A percentile compares a stretch with the other conserved stretches of the same genome.
Conservation (phyloP, 805 yeast species). For the Sugiyamaella floridensis region DNA sequence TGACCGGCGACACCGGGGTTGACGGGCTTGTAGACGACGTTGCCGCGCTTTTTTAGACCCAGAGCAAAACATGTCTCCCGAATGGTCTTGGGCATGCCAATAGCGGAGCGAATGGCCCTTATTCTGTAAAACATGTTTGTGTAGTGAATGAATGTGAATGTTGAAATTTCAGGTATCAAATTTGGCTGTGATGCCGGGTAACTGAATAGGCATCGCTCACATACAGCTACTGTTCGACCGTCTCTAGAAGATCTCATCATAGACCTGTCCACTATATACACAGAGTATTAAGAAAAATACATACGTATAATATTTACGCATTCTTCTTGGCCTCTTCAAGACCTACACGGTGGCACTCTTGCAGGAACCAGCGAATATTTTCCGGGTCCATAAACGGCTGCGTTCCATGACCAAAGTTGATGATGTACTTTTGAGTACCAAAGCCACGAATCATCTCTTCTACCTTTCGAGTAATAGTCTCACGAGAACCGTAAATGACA, state of each 20-base stretch:
- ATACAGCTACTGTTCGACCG: neutral
- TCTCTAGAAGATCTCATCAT: neutral
- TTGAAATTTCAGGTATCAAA: neutral
- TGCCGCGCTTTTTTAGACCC: conserved; percentile 71
- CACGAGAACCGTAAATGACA: conserved; percentile 82
- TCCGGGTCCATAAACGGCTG: conserved; percentile 97
- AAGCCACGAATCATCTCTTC: conserved; percentile 84
- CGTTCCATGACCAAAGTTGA: conserved; percentile 97
- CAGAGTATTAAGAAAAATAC: neutral
- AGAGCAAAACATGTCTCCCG: conserved; percentile 60
- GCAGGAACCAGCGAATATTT: conserved; percentile 71
- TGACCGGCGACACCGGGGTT: conserved; percentile 80
- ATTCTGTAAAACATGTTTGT: conserved; percentile 47
- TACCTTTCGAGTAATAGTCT: conserved; percentile 70
- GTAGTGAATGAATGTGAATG: neutral
- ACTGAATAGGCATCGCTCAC: neutral
- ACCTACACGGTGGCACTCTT: conserved; percentile 82
- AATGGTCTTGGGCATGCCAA: conserved; percentile 69
- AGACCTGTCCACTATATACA: neutral
- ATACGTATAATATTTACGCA: neutral
- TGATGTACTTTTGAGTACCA: conserved; percentile 83
- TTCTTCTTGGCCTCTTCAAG: neutral
- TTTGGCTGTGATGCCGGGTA: neutral
- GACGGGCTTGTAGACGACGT: conserved; percentile 63
- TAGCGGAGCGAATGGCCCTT: conserved; percentile 72